Conservation (phyloP, 495 filamentous ascomycete species). For the Penicillium paradoxum region DNA sequence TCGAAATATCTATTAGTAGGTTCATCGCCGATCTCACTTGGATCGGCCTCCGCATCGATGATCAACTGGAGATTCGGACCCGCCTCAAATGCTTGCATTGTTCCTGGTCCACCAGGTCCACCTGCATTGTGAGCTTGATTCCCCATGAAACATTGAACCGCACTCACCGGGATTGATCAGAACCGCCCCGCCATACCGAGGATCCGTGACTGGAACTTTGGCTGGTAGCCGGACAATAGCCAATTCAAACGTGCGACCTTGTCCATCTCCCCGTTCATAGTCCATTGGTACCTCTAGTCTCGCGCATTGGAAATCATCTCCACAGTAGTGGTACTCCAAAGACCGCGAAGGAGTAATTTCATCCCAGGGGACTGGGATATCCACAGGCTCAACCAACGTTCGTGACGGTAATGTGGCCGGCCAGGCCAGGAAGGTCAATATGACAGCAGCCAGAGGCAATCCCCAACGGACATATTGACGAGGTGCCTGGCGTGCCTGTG, state of each 20-base stretch:
- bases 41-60: constrained; percentile 34
- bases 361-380: constrained; percentile 19
- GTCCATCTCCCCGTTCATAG: constrained; percentile 38
- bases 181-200: constrained; percentile 42
- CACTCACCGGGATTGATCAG: constrained; percentile 45
- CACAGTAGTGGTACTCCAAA: constrained; percentile 38
- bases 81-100: constrained; percentile 29
- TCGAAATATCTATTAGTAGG: constrained; percentile 43
- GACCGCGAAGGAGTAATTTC: constrained; percentile 26
- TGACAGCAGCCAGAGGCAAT: background rate
- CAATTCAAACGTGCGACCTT: constrained; percentile 39
- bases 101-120: constrained; percentile 49
- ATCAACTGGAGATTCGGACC: constrained; percentile 40
- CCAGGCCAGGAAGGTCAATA: background rate
- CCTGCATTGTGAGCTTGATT: constrained; percentile 21
- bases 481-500: background rate
- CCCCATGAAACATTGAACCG: background rate
- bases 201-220: constrained; percentile 38
- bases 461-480: background rate
- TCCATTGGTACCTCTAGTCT: constrained; percentile 56
- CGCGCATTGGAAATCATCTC: constrained; percentile 48
- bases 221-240: constrained; percentile 50
- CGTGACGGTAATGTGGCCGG: background rate
- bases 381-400: background rate
- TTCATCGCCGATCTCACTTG: background rate